These are phyloP conservation scores for Sarocladiaceae sp. DNA, from an alignment of 2,329 filamentous ascomycete genomes.

Conservation along the genomic window DNA sequence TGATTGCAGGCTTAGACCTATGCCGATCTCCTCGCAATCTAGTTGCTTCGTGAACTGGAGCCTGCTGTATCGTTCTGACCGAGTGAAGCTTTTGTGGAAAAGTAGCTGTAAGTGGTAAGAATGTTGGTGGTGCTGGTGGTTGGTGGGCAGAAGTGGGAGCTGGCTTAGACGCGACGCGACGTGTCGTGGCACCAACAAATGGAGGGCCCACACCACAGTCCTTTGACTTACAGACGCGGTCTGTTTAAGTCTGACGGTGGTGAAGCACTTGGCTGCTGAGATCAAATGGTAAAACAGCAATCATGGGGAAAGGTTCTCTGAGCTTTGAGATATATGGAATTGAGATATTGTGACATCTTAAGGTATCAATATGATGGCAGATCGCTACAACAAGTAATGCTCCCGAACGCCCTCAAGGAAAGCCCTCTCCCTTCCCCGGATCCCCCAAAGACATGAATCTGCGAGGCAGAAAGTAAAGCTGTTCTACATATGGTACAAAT, in stretches of 20 bases:
- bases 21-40: too few species aligned
- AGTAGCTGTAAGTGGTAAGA: not conserved
- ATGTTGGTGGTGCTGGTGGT: slow-evolving; percentile 7
- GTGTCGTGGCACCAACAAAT: slow-evolving; percentile 8
- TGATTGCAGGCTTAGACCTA: too few species aligned
- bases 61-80: too few species aligned
- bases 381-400: too few species aligned
- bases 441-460: too few species aligned
- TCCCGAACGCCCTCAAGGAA: too few species aligned
- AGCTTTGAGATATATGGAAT: too few species aligned
- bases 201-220: not conserved
- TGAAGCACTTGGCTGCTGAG: not conserved
- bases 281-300: too few species aligned
- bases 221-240: not conserved
- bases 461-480: too few species aligned
- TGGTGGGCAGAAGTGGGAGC: not conserved
- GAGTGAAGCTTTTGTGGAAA: not conserved
- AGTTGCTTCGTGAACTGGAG: not conserved
- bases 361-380: not conserved
- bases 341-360: too few species aligned
- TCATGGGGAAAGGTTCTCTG: too few species aligned
- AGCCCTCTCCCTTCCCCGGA: too few species aligned
- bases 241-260: not conserved
- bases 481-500: not conserved
- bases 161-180: slow-evolving; percentile 3